These are phyloP conservation scores for Epithemia pelagica DNA, from an alignment of 108 stramenopile species.

Conservation along the genomic window DNA sequence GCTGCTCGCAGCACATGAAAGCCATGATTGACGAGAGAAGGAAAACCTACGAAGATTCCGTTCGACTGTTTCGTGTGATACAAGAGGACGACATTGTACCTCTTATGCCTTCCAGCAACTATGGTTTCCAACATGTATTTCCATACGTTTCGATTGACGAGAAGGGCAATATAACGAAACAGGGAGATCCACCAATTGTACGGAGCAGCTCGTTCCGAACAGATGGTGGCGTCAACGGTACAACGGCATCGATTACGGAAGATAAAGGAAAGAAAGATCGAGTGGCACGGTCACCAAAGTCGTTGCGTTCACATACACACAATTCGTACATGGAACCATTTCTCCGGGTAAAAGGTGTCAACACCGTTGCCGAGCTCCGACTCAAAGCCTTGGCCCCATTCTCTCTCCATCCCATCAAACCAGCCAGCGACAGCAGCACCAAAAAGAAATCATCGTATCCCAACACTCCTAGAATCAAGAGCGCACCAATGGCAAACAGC, in stretches of 20 bases:
- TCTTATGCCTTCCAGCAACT: constrained; percentile 27
- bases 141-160: not conserved
- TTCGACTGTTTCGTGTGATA: constrained; percentile 37
- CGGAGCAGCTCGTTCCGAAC: not conserved
- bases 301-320: not conserved
- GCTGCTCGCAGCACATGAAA: constrained; percentile 27
- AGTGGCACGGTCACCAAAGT: not conserved
- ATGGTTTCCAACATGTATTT: constrained; percentile 29
- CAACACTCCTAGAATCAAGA: not conserved
- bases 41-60: constrained; percentile 15
- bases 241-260: not conserved
- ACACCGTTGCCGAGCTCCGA: not conserved
- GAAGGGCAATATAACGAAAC: not conserved
- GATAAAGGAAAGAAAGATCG: not conserved
- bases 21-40: constrained; percentile 21
- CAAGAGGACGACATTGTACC: constrained; percentile 39
- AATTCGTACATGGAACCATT: not conserved
- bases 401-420: not conserved
- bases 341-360: not conserved
- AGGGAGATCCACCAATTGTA: not conserved
- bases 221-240: not conserved
- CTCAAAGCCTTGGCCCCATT: not conserved
- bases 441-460: not conserved
- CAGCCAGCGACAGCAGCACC: not conserved
- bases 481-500: not conserved